These are phyloP conservation scores for Apiospora pterosperma DNA, from an alignment of 2,329 filamentous ascomycete genomes.

Conservation along the genomic window DNA sequence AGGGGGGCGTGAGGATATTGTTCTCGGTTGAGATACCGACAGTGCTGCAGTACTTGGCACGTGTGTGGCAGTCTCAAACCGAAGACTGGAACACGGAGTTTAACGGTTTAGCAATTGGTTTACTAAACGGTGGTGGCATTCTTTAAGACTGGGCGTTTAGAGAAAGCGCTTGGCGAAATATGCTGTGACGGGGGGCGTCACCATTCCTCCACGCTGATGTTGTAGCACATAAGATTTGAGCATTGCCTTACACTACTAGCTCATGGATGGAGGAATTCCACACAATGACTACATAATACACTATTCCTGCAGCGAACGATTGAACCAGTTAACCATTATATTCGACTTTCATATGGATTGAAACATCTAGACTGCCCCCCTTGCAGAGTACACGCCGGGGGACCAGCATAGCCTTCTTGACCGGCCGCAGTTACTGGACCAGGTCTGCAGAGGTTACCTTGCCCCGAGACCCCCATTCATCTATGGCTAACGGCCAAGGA, in stretches of 20 bases:
- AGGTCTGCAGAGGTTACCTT: neutral
- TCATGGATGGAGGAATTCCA: neutral
- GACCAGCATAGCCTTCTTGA: neutral
- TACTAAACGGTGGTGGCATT: no score
- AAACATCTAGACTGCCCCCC: neutral
- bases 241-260: neutral
- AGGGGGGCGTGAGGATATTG: slow-evolving; percentile 22
- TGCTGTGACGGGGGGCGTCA: no score
- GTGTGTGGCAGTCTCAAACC: no score
- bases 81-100: no score
- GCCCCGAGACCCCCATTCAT: neutral
- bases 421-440: neutral
- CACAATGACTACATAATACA: neutral
- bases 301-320: no score
- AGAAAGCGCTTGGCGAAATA: no score
- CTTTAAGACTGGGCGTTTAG: no score
- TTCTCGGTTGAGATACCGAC: slow-evolving; percentile 20
- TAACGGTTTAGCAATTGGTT: no score
- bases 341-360: neutral
- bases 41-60: no score
- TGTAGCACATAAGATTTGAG: no score
- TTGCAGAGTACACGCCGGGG: neutral
- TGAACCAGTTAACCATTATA: no score
- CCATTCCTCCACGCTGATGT: no score
- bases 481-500: neutral